These are phyloP conservation scores for Epithele typhae DNA, from an alignment of 768 basidiomycete genomes.

Conservation along the genomic window DNA sequence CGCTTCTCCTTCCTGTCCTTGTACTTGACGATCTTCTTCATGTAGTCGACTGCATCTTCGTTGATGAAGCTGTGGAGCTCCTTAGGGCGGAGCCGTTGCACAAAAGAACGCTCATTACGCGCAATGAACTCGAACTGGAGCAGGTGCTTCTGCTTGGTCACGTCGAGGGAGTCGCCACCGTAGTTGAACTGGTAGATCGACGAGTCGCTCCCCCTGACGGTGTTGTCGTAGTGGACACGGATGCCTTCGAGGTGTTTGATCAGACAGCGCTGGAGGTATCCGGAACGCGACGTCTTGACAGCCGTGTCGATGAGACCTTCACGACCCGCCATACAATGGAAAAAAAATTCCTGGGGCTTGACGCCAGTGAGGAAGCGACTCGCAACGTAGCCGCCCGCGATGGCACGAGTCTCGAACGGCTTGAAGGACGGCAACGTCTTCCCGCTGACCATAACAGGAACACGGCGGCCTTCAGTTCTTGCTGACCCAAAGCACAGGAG, in stretches of 20 bases:
- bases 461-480: constrained; percentile 98
- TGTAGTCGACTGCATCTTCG: constrained; percentile 64
- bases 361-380: constrained; percentile 98
- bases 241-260: constrained; percentile 99
- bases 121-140: constrained; percentile 92
- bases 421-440: constrained; percentile 98
- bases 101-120: constrained; percentile 75
- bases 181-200: constrained; percentile 96
- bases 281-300: constrained; percentile 97
- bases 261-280: constrained; percentile 95
- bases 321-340: constrained; percentile 99
- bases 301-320: constrained; percentile 99
- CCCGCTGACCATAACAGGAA: constrained; percentile 98
- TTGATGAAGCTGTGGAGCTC: constrained; percentile 52
- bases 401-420: constrained; percentile 95
- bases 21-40: constrained; percentile 87
- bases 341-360: constrained; percentile 98
- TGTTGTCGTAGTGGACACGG: constrained; percentile 96
- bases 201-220: constrained; percentile 91
- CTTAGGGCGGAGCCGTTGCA: constrained; percentile 64
- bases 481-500: constrained; percentile 96
- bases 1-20: constrained; percentile 44
- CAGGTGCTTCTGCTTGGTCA: constrained; percentile 95
- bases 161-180: constrained; percentile 94
- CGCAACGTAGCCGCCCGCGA: constrained; percentile 96